A percentile compares a stretch with the other conserved stretches of the same genome.
These are phyloP conservation scores for Chlamydomonas applanata DNA, from an alignment of 139 green algal species.

Conservation along the genomic window DNA sequence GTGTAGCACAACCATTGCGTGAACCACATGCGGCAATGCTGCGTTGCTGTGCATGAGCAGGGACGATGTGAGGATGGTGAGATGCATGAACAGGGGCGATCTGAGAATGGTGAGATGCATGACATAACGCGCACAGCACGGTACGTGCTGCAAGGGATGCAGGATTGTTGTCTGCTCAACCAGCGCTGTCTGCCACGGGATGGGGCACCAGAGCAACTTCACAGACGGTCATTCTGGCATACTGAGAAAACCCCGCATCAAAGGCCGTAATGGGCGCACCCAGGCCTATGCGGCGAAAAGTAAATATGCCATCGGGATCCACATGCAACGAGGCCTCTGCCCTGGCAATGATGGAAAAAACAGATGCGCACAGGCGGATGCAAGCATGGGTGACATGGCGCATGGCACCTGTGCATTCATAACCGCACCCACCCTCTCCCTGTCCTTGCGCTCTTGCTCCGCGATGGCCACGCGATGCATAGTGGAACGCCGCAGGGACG, in stretches of 20 bases:
- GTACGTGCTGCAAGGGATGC: no score
- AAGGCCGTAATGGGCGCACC: background rate
- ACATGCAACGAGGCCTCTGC: no score
- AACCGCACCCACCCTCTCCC: conserved; percentile 4
- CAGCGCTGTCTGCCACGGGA: conserved; percentile 8
- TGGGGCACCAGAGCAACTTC: background rate
- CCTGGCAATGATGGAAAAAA: background rate
- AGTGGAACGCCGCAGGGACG: conserved; percentile 1
- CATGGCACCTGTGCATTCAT: no score
- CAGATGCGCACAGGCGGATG: no score
- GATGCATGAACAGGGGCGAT: no score
- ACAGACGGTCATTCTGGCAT: background rate
- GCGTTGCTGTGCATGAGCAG: no score
- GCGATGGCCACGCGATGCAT: background rate
- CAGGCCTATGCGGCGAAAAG: no score
- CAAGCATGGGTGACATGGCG: no score
- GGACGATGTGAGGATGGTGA: no score
- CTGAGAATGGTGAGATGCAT: background rate
- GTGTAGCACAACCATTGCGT: background rate
- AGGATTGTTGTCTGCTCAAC: conserved; percentile 1
- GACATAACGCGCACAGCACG: no score
- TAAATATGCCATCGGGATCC: no score
- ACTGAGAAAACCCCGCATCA: background rate
- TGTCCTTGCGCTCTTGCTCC: background rate
- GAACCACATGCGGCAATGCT: no score